Evolutionary conservation across 331 rosid genomes (phyloP), one percentile per base, ranked within the genome.

Genomic region (Malus hybrid): DNA sequence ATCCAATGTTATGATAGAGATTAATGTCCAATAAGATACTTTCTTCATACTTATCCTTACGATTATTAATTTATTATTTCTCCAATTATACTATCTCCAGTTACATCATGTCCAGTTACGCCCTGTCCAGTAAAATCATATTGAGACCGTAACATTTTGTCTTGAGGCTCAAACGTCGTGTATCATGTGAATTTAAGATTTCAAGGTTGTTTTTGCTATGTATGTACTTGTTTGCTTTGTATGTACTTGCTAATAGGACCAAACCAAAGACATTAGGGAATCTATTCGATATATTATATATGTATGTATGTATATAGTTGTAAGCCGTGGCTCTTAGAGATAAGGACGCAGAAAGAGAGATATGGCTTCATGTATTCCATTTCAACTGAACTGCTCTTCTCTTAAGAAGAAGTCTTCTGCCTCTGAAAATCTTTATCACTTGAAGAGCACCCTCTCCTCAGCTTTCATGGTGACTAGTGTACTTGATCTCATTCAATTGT

Each of bases 401-500:
- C 12, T 72, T 67, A 56, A 81, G 73, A 80, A 74, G 65, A 68
- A 65, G 76, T 69, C 76, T 15, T 15, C 52, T 22, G 10, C 70
- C 65, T 65, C 75, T 7, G 10, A 44, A 65, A 80, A 70, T 20
- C 59, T 74, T 75, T 71, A 6, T 39, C 61, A 16, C 65, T 7
- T 69, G 52, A 77, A 77, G 28, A 36, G 36, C 59, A 56, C 82
- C 64, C 54, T 73, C 16, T 72, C 79, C 12, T 78, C 75, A 27
- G 29, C 50, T 72, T 32, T 79, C 50, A 84, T 74, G 87, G 93
- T 71, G 65, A 71, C 65, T 85, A 61, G 28, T 6, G 18, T 28
- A 34, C 20, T 11, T 22, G 28, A 46, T 70, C 7, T 44, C 64
- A 8, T 7, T 57, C 63, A 54, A 54, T 39, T 2, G 8, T 39